phyloP scores from a whole-genome alignment of 2,329 filamentous ascomycete species.

The Pestalotiopsis sp. region DNA sequence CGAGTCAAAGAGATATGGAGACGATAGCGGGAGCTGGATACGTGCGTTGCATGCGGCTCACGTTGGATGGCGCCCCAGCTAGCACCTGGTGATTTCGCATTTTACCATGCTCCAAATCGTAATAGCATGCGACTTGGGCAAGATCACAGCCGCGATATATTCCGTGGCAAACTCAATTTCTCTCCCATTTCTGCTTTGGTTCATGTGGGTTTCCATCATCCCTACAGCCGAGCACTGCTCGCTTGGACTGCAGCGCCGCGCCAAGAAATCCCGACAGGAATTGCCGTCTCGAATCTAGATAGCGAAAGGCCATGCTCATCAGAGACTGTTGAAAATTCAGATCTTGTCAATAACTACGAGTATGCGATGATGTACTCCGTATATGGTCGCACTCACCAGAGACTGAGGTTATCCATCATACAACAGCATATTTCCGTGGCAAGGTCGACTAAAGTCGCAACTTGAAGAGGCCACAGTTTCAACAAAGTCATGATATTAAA shows the following conservation, averaged over 20 bases:
- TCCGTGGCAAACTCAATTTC: not conserved
- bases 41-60: not conserved
- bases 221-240: not conserved
- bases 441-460: too few species aligned
- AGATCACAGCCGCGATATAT: not conserved
- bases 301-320: not conserved
- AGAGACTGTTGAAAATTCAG: not conserved
- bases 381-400: too few species aligned
- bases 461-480: too few species aligned
- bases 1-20: constrained; percentile 11
- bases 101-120: not conserved
- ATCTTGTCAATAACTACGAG: not conserved
- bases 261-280: not conserved
- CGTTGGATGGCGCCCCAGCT: not conserved
- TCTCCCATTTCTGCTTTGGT: not conserved
- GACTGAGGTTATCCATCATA: too few species aligned
- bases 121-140: not conserved
- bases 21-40: not conserved
- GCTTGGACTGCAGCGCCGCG: not conserved
- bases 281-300: not conserved
- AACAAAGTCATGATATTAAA: too few species aligned
- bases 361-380: too few species aligned
- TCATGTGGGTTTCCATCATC: not conserved
- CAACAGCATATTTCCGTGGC: too few species aligned
- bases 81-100: not conserved